Evolutionary conservation across 1,284 basidiomycete species (phyloP).

Genomic region (Trametes pubescens): DNA sequence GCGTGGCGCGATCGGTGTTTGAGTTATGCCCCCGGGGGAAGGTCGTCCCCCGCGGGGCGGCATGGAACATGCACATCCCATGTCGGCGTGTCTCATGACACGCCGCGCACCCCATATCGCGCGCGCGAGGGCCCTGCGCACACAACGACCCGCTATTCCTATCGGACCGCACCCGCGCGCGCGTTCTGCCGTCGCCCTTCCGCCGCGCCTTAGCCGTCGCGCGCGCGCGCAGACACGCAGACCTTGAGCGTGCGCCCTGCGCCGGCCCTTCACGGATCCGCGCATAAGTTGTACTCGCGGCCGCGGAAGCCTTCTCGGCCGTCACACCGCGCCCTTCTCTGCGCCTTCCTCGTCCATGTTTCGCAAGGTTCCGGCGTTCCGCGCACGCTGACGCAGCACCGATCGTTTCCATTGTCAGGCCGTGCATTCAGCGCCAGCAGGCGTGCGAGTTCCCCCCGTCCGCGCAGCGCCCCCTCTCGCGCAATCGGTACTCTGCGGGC

Average conservation of each 20-base stretch:
- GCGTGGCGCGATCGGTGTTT: conserved; percentile 2
- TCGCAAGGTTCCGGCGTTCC: conserved; percentile 5
- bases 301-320: not conserved
- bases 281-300: not conserved
- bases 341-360: not conserved
- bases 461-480: conserved; percentile 8
- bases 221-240: too few species aligned
- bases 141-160: conserved; percentile 11
- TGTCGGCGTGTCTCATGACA: conserved; percentile 8
- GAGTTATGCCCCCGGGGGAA: conserved; percentile 4
- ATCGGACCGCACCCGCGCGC: conserved; percentile 3
- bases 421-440: conserved; percentile 29
- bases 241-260: not conserved
- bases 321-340: not conserved
- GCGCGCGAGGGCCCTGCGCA: not conserved
- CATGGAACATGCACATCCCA: conserved; percentile 9
- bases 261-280: conserved; percentile 7
- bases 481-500: conserved; percentile 1
- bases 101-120: not conserved
- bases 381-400: conserved; percentile 12
- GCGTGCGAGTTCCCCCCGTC: conserved; percentile 28
- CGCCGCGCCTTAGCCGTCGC: not conserved
- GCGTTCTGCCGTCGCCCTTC: conserved; percentile 4
- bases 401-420: conserved; percentile 15
- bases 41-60: conserved; percentile 13